Conservation (phyloP, 495 filamentous ascomycete species). For the Entonaema liquescens region DNA sequence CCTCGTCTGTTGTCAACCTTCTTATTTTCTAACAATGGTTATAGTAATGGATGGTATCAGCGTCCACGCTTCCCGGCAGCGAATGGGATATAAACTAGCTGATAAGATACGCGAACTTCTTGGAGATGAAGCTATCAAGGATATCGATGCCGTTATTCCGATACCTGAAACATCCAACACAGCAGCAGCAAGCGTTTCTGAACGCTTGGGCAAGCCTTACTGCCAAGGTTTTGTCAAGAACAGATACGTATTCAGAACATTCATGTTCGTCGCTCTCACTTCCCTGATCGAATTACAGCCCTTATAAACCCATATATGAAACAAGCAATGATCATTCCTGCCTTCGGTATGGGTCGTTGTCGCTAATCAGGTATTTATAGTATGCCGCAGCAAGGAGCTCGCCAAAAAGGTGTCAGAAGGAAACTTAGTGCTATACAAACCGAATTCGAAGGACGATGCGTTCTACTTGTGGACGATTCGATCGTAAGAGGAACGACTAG, state of each 20-base stretch:
- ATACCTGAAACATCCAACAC: conserved; percentile 90
- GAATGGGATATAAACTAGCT: conserved; percentile 91
- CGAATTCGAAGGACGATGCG: conserved; percentile 85
- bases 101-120: conserved; percentile 78
- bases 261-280: conserved; percentile 62
- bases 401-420: conserved; percentile 79
- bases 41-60: conserved; percentile 74
- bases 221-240: conserved; percentile 89
- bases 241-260: conserved; percentile 94
- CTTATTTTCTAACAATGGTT: neutral
- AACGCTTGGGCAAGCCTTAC: conserved; percentile 79
- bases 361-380: neutral
- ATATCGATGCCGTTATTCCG: conserved; percentile 91
- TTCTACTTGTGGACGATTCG: conserved; percentile 90
- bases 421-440: conserved; percentile 86
- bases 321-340: neutral
- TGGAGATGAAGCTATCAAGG: conserved; percentile 75
- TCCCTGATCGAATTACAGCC: neutral
- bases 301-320: neutral
- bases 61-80: conserved; percentile 85
- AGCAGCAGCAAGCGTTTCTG: conserved; percentile 81
- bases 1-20: neutral
- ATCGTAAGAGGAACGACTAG: conserved; percentile 94
- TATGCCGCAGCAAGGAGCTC: conserved; percentile 67
- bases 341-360: neutral